Base-by-base conservation (phyloP, 352 stramenopile species). In the Phytophthora hibernalis region DNA sequence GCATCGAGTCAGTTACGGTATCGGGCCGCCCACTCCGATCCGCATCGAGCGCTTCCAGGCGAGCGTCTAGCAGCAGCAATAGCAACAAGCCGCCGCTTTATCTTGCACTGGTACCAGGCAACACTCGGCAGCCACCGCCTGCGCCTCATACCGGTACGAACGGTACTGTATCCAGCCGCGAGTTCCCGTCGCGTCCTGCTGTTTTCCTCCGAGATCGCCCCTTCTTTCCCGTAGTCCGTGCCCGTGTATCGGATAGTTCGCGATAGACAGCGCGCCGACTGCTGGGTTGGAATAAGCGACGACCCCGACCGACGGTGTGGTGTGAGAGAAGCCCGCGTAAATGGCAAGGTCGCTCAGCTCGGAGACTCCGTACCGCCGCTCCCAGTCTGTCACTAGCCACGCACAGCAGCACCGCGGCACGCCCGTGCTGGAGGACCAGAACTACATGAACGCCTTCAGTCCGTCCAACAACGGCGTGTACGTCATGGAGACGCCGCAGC, bases 361-460 rank as follows among this genome's bases (percentile, higher is more conserved):
- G 24, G 57, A 77, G 48, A 72, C 55, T 55, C 55, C 62, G 26
- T 78, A 67, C 24, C 61, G 59, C 53, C 71, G 71, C 57, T 78
- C 70, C 43, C 49, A 68, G 50, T 79, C 71, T 22, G 62, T 70
- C 33, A 79, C 56, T 22, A 63, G 53, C 61, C 72, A 76, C 60
- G 68, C 69, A 56, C 68, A 74, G 51, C 75, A 87, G 26, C 78
- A 82, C 44, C 81, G 80, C 47, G 80, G 80, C 61, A 92, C 80
- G 24, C 85, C 85, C 38, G 82, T 93, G 49, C 74, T 93, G 33
- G 85, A 92, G 68, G 85, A 93, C 38, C 72, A 89, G 45, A 80
- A 77, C 58, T 92, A 90, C 54, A 79, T 84, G 59, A 76, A 51
- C 58, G 72, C 72, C 48, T 82, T 77, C 50, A 89, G 74, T 53